These are phyloP conservation scores for Sporobolomyces roseus DNA, from an alignment of 768 basidiomycete genomes.

Conservation along the genomic window DNA sequence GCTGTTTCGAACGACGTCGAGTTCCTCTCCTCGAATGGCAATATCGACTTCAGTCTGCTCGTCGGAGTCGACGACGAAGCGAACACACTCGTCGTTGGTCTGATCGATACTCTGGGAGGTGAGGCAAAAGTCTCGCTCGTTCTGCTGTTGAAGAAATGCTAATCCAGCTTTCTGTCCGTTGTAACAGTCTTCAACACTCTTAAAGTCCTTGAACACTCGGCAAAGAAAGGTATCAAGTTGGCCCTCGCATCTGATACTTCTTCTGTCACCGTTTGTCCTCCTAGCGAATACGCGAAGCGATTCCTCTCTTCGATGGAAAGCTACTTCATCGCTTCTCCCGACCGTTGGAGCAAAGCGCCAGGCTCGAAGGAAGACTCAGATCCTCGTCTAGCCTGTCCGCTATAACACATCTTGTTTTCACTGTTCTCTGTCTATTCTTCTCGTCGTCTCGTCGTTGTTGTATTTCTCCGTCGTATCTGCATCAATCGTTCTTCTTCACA, in stretches of 20 bases:
- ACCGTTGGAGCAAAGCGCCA: conserved; percentile 20
- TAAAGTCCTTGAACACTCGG: conserved; percentile 28
- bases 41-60: conserved; percentile 93
- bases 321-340: conserved; percentile 26
- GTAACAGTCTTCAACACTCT: conserved; percentile 34
- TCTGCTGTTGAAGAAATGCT: too few relatives aligned
- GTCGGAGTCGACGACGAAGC: conserved; percentile 69
- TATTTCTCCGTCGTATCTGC: neutral
- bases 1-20: conserved; percentile 90
- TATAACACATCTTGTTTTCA: conserved; percentile 2
- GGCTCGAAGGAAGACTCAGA: neutral
- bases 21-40: conserved; percentile 85
- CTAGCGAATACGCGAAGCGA: conserved; percentile 25
- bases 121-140: too few relatives aligned
- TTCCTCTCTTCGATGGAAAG: conserved; percentile 29
- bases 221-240: conserved; percentile 27
- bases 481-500: neutral
- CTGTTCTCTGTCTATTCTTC: neutral
- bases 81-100: conserved; percentile 26
- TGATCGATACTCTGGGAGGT: conserved; percentile 33
- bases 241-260: conserved; percentile 5
- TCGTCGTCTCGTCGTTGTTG: conserved; percentile 1
- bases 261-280: conserved; percentile 28
- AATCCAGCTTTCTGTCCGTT: too few relatives aligned
- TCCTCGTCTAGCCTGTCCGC: conserved; percentile 20